Evolutionary conservation across 768 basidiomycete genomes (phyloP).

Genomic region (Neoboletus brunneissimus): DNA sequence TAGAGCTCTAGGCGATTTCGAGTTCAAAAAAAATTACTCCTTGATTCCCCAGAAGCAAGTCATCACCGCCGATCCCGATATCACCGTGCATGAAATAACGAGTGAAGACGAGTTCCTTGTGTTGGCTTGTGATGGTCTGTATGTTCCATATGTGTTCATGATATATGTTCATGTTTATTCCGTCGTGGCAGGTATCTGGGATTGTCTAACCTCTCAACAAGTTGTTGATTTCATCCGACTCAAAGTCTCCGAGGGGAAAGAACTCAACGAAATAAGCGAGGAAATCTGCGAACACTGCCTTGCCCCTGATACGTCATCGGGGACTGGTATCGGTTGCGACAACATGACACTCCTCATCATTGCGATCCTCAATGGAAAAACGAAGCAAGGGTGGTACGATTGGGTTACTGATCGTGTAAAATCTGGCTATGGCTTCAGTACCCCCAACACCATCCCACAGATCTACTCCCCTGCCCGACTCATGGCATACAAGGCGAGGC

Average conservation of each 20-base stretch:
- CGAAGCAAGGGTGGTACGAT: constrained; percentile 88
- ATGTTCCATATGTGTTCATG: not conserved
- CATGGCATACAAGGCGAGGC: constrained; percentile 58
- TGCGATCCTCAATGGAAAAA: constrained; percentile 80
- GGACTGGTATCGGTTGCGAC: constrained; percentile 94
- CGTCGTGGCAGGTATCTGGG: constrained; percentile 85
- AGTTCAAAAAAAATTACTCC: constrained; percentile 92
- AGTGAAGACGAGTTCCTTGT: constrained; percentile 95
- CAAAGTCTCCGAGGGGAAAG: constrained; percentile 73
- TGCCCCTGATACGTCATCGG: constrained; percentile 88
- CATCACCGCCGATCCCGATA: constrained; percentile 92
- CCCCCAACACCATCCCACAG: constrained; percentile 72
- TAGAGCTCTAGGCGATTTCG: constrained; percentile 94
- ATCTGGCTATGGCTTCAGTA: constrained; percentile 68
- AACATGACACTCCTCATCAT: constrained; percentile 98
- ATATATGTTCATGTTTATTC: constrained; percentile 4
- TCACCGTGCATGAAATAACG: constrained; percentile 76
- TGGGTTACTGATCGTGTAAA: constrained; percentile 87
- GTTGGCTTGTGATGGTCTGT: constrained; percentile 93
- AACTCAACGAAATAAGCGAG: constrained; percentile 82
- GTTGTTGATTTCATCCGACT: constrained; percentile 86
- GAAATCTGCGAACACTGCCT: constrained; percentile 90
- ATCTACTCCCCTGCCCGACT: constrained; percentile 69
- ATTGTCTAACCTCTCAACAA: constrained; percentile 91
- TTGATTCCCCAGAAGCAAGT: constrained; percentile 86